Evolutionary conservation across 176 grass and related monocot species (phyloP).

Genomic region (Tuctoria greenei): DNA sequence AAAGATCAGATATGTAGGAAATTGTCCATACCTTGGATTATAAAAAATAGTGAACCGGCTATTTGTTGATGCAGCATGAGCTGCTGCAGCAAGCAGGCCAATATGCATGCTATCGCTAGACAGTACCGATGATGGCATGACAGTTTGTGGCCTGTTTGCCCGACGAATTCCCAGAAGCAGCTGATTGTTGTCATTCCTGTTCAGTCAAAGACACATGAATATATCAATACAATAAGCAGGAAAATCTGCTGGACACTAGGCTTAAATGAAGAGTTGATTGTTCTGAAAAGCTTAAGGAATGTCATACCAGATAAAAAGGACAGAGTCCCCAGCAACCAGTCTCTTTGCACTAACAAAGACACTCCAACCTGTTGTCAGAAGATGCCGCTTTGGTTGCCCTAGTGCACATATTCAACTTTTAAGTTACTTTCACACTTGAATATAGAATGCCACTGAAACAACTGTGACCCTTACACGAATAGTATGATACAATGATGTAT

Average conservation of each 20-base stretch:
- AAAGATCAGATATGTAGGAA: slow-evolving; percentile 18
- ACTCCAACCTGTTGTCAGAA: slow-evolving; percentile 94
- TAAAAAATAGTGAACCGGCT: slow-evolving; percentile 97
- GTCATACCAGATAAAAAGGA: slow-evolving; percentile 93
- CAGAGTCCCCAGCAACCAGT: slow-evolving; percentile 94
- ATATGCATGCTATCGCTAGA: slow-evolving; percentile 99
- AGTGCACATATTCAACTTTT: slow-evolving; percentile 40
- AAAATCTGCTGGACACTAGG: not conserved
- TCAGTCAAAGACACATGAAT: slow-evolving; percentile 34
- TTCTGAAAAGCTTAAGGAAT: slow-evolving; percentile 11
- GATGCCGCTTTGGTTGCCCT: slow-evolving; percentile 98
- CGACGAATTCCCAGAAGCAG: slow-evolving; percentile 88
- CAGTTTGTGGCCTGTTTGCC: slow-evolving; percentile 78
- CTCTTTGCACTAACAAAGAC: slow-evolving; percentile 97
- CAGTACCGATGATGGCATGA: slow-evolving; percentile 94
- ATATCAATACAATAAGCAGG: slow-evolving; percentile 19
- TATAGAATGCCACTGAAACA: slow-evolving; percentile 4
- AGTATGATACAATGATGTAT: not conserved
- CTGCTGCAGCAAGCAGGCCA: slow-evolving; percentile 90
- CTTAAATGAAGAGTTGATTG: slow-evolving; percentile 7
- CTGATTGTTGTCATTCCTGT: slow-evolving; percentile 94
- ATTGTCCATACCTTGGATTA: slow-evolving; percentile 80
- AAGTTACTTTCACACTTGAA: slow-evolving; percentile 18
- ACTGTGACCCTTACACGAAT: not conserved
- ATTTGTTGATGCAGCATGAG: slow-evolving; percentile 98